Conservation (phyloP, 805 yeast genomes). For the Saturnispora halmiae region DNA sequence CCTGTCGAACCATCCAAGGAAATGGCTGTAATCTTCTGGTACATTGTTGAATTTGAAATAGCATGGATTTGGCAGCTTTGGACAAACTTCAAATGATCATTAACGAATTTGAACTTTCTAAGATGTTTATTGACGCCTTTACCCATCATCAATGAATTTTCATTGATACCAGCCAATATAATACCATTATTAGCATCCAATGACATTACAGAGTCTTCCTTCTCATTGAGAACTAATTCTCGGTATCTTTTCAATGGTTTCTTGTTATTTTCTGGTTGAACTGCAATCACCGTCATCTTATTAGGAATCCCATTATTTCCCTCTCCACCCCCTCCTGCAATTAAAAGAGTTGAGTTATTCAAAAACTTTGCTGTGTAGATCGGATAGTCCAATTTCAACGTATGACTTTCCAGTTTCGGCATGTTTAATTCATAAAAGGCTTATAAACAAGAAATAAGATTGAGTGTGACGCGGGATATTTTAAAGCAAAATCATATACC, state of each 20-base stretch:
- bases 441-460: background rate
- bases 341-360: slow-evolving; percentile 49
- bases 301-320: slow-evolving; percentile 85
- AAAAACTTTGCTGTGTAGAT: slow-evolving; percentile 70
- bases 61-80: slow-evolving; percentile 52
- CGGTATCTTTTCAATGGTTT: slow-evolving; percentile 47
- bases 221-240: slow-evolving; percentile 42
- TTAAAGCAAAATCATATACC: too few species aligned
- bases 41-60: slow-evolving; percentile 42
- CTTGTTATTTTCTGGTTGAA: slow-evolving; percentile 44
- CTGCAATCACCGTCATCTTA: slow-evolving; percentile 57
- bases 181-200: slow-evolving; percentile 47
- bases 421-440: background rate
- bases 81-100: slow-evolving; percentile 52
- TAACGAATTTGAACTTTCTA: slow-evolving; percentile 51
- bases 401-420: slow-evolving; percentile 18
- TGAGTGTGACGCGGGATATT: too few species aligned
- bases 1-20: slow-evolving; percentile 54
- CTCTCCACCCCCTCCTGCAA: slow-evolving; percentile 95
- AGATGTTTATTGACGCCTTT: slow-evolving; percentile 61
- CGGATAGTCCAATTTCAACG: slow-evolving; percentile 52
- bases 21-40: slow-evolving; percentile 53
- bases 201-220: slow-evolving; percentile 86
- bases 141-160: slow-evolving; percentile 47
- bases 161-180: slow-evolving; percentile 71